Evolutionary conservation across 805 yeast genomes (phyloP).

Genomic region (Ogataea glucozyma): DNA sequence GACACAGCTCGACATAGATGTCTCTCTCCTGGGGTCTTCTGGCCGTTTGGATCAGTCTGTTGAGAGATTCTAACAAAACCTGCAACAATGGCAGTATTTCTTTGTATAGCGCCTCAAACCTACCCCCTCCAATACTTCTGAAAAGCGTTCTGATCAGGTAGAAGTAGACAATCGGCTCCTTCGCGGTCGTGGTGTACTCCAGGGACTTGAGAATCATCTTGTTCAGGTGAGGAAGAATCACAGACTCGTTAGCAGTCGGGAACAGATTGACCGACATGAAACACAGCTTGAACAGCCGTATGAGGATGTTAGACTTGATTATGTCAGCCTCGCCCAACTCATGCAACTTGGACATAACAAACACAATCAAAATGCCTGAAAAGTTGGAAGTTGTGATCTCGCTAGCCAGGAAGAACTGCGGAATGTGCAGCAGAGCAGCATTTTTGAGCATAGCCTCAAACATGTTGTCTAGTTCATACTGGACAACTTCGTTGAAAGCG

Average conservation of each 20-base stretch:
- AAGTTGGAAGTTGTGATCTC: slow-evolving; percentile 94
- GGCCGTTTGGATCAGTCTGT: slow-evolving; percentile 79
- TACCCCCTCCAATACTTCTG: slow-evolving; percentile 94
- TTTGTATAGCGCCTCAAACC: slow-evolving; percentile 89
- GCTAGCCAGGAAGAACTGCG: slow-evolving; percentile 90
- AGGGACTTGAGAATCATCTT: slow-evolving; percentile 79
- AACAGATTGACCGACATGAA: slow-evolving; percentile 95
- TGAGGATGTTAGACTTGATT: slow-evolving; percentile 74
- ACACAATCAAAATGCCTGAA: slow-evolving; percentile 77
- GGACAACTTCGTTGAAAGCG: slow-evolving; percentile 89
- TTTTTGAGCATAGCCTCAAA: slow-evolving; percentile 79
- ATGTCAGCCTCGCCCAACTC: slow-evolving; percentile 81
- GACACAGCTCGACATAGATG: slow-evolving; percentile 89
- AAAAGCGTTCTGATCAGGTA: slow-evolving; percentile 85
- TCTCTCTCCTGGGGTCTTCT: slow-evolving; percentile 89
- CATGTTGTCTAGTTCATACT: slow-evolving; percentile 72
- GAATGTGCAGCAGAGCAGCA: slow-evolving; percentile 84
- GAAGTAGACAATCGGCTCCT: slow-evolving; percentile 89
- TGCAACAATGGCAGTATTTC: slow-evolving; percentile 91
- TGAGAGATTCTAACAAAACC: slow-evolving; percentile 79
- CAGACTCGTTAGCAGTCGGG: slow-evolving; percentile 84
- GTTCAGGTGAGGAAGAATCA: slow-evolving; percentile 84
- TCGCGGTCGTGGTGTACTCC: slow-evolving; percentile 76
- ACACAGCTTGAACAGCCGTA: slow-evolving; percentile 84
- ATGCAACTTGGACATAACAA: slow-evolving; percentile 68